Base-by-base conservation (phyloP, 148 eudicot genomes). In the Cornus suecica region DNA sequence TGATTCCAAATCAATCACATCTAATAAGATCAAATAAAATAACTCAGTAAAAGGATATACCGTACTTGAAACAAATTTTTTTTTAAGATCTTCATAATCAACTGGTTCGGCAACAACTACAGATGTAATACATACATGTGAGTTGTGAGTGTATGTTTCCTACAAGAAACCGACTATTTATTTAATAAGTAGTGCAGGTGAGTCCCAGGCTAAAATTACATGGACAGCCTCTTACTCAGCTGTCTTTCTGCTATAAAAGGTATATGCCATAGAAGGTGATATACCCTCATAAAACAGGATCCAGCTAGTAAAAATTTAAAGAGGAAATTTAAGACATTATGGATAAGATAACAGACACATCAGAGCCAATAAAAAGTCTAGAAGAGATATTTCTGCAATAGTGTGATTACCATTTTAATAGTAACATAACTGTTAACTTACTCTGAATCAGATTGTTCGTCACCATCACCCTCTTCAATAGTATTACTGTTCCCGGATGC, bases 381-480 rank as follows among this genome's bases (percentile, higher is more conserved):
- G 24, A n/a, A 23, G 24, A 11, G 68, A 62, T 10, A 7, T 61
- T 24, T n/a, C 32, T 24, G 52, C 66, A 61, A 73, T 34, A 2
- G 27, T 30, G 76, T 18, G 26, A 41, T 8, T 26, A 45, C 34
- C 23, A 63, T 30, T 16, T 10, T 7, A 23, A 25, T 63, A 37
- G 4, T 29, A 37, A 4, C 18, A 1, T 42, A 75, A 27, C 23
- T 61, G 22, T 62, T 26, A 74, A 85, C 98, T 88, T 89, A 94
- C 98, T 94, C 99, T 67, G 89, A 75, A 74, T 92, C 96, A 76
- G 90, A 82, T 75, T 88, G 92, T 78, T 89, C 99, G 75, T 88
- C 89, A 76, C 83, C 86, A 37, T 88, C 91, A 76, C 77, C 69
- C 72, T 88, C 92, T 71, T 90, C 97, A 20, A 78, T 78, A 68